Evolutionary conservation across 257 asterid species (phyloP).

Genomic region (Rehmannia glutinosa): DNA sequence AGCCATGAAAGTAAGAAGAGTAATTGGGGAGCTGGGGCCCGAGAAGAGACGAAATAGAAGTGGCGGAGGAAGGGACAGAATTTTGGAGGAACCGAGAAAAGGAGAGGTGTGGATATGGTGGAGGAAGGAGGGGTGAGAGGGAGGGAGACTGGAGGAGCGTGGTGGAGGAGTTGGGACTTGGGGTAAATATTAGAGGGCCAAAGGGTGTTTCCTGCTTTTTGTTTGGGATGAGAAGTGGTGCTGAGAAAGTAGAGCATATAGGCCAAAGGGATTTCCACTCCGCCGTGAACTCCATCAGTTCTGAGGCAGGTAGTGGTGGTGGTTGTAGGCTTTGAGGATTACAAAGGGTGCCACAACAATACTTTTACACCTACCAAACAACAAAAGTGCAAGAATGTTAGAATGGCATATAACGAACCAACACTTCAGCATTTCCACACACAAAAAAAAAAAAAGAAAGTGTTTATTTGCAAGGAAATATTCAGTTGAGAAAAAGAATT

Average conservation of each 20-base stretch:
- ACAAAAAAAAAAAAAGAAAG: background rate
- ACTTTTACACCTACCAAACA: background rate
- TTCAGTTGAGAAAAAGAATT: background rate
- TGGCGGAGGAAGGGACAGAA: slow-evolving; percentile 27
- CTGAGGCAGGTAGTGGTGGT: background rate
- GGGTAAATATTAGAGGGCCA: slow-evolving; percentile 60
- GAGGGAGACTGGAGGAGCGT: slow-evolving; percentile 39
- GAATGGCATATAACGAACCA: background rate
- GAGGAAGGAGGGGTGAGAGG: slow-evolving; percentile 55
- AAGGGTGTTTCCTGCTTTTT: slow-evolving; percentile 11
- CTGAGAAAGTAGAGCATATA: slow-evolving; percentile 39
- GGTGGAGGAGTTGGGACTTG: slow-evolving; percentile 24
- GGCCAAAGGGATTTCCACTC: slow-evolving; percentile 70
- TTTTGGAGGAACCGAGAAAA: slow-evolving; percentile 38
- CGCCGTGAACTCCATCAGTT: slow-evolving; percentile 42
- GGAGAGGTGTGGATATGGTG: slow-evolving; percentile 37
- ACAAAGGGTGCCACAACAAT: background rate
- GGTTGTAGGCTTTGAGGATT: background rate
- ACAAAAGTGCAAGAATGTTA: background rate
- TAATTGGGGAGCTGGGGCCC: slow-evolving; percentile 24
- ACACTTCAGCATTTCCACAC: background rate
- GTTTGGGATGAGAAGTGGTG: slow-evolving; percentile 43
- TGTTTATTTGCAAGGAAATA: background rate
- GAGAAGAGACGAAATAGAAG: slow-evolving; percentile 34
- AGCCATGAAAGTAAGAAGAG: slow-evolving; percentile 37